These are phyloP conservation scores for Alopecurus myosuroides DNA, from an alignment of 176 grass and related monocot species.

Conservation along the genomic window DNA sequence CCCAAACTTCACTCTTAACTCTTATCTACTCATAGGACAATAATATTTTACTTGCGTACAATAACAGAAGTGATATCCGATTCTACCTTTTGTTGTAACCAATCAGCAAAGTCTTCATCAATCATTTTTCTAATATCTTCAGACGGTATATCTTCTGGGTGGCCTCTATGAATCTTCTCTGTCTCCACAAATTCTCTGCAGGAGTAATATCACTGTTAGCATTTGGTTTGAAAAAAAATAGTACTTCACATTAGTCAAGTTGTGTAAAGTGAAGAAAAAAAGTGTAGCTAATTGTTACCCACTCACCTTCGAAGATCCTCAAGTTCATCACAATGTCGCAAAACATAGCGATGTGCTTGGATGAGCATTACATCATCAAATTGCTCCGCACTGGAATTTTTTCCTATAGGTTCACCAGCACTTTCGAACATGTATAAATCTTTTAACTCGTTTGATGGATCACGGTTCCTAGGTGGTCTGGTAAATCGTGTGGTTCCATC, in stretches of 20 bases:
- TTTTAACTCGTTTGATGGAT: background rate
- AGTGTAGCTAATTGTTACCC: too few species aligned
- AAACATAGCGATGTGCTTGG: background rate
- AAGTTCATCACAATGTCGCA: background rate
- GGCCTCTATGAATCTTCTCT: background rate
- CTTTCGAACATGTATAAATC: background rate
- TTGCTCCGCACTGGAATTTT: background rate
- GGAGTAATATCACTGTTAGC: background rate
- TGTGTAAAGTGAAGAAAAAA: too few species aligned
- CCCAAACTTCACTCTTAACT: background rate
- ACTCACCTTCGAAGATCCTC: background rate
- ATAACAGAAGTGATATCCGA: too few species aligned
- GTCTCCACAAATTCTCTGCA: background rate
- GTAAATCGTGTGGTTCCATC: background rate
- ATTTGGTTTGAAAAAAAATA: background rate
- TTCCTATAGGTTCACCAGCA: background rate
- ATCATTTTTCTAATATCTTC: too few species aligned
- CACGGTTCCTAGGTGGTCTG: background rate
- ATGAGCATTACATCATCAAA: background rate
- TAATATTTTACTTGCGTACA: background rate
- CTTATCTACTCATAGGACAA: background rate
- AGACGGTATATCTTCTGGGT: background rate
- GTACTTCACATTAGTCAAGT: background rate
- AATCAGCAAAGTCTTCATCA: too few species aligned
- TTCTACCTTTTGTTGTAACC: too few species aligned